Evolutionary conservation across 2,329 filamentous ascomycete genomes (phyloP).

Genomic region (Diaporthe nobilis): DNA sequence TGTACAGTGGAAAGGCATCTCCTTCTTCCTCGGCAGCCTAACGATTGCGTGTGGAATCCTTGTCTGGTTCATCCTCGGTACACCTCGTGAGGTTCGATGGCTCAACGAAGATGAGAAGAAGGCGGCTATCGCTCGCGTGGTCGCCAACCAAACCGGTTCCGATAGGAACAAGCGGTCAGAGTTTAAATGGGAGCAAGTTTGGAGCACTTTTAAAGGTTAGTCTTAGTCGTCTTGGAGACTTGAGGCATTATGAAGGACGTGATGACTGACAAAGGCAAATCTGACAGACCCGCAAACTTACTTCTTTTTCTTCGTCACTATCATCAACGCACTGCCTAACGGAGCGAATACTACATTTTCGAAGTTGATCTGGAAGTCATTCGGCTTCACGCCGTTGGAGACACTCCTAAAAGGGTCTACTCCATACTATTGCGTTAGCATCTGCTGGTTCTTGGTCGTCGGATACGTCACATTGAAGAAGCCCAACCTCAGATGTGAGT

Average conservation of each 20-base stretch:
- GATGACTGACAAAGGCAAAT: background rate
- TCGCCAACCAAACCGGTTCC: slow-evolving; percentile 49
- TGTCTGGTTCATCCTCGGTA: slow-evolving; percentile 50
- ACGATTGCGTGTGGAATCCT: slow-evolving; percentile 46
- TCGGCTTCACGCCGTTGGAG: slow-evolving; percentile 51
- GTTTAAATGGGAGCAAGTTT: slow-evolving; percentile 48
- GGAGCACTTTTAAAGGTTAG: slow-evolving; percentile 46
- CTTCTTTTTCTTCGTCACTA: slow-evolving; percentile 54
- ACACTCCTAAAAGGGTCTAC: slow-evolving; percentile 51
- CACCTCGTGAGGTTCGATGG: slow-evolving; percentile 51
- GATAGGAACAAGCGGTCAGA: slow-evolving; percentile 47
- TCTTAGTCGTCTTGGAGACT: background rate
- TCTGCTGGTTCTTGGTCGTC: slow-evolving; percentile 49
- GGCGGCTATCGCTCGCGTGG: slow-evolving; percentile 48
- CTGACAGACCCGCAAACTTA: slow-evolving; percentile 50
- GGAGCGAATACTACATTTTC: slow-evolving; percentile 52
- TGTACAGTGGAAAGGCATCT: slow-evolving; percentile 48
- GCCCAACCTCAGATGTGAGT: slow-evolving; percentile 49
- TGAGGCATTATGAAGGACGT: background rate
- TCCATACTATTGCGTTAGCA: slow-evolving; percentile 48
- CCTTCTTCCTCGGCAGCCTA: slow-evolving; percentile 48
- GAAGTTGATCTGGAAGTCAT: slow-evolving; percentile 51
- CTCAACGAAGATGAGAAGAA: slow-evolving; percentile 50
- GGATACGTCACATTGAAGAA: slow-evolving; percentile 47
- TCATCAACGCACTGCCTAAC: slow-evolving; percentile 52